Evolutionary conservation across 768 basidiomycete genomes (phyloP).

Genomic region (Boletus tylopilopsis): DNA sequence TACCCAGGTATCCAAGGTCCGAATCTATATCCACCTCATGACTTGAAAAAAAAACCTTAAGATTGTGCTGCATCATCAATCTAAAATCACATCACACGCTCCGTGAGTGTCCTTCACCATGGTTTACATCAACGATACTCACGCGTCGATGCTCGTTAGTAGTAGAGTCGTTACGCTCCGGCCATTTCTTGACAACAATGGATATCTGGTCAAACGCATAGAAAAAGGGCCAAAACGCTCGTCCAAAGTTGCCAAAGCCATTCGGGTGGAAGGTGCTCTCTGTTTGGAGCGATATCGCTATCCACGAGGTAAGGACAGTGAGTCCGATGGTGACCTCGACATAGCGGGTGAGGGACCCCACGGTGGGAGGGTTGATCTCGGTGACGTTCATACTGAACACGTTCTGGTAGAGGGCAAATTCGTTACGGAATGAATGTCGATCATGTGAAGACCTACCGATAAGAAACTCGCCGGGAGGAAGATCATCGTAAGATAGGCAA

Average conservation of each 20-base stretch:
- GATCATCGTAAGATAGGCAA: conserved; percentile 54
- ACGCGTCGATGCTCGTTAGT: not conserved
- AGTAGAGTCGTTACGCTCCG: too few species aligned
- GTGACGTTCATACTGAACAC: conserved; percentile 30
- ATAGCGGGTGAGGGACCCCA: conserved; percentile 35
- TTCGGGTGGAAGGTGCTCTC: conserved; percentile 15
- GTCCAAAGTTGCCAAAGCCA: not conserved
- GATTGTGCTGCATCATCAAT: not conserved
- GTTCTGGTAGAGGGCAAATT: conserved; percentile 26
- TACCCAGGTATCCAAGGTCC: too few species aligned
- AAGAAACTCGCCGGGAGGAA: conserved; percentile 54
- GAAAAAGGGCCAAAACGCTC: conserved; percentile 21
- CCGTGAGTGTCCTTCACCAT: not conserved
- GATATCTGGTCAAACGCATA: conserved; percentile 8
- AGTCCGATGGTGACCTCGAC: conserved; percentile 41
- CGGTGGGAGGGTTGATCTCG: conserved; percentile 27
- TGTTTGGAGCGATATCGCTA: conserved; percentile 49
- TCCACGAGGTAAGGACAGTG: conserved; percentile 52
- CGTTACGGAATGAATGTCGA: conserved; percentile 14
- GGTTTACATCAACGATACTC: not conserved
- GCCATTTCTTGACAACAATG: not conserved
- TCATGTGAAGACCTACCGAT: conserved; percentile 18
- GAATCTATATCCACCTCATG: too few species aligned
- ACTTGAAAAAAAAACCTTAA: not conserved
- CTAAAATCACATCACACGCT: not conserved